Evolutionary conservation across 768 basidiomycete genomes (phyloP).

Genomic region (Amanita pseudoporphyria): DNA sequence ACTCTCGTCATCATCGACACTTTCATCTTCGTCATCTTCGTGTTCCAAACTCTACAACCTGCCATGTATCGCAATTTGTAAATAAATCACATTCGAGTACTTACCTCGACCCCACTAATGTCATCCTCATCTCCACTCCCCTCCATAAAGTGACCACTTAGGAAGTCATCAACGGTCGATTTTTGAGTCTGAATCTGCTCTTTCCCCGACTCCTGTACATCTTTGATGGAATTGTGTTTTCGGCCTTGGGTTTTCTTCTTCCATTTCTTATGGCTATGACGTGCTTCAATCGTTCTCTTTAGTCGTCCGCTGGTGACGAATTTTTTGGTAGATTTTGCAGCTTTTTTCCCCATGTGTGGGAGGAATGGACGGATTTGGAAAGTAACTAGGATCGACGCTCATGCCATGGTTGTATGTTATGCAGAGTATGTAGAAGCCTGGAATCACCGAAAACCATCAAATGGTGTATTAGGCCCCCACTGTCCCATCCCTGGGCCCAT

Average conservation of each 20-base stretch:
- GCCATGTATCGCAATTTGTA: neutral
- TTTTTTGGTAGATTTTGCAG: slow-evolving; percentile 75
- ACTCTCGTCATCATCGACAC: slow-evolving; percentile 29
- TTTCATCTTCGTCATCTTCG: slow-evolving; percentile 19
- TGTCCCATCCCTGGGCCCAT: slow-evolving; percentile 33
- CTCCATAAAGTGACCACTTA: slow-evolving; percentile 67
- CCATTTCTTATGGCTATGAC: slow-evolving; percentile 73
- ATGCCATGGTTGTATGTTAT: too few relatives aligned
- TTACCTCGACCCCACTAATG: slow-evolving; percentile 25
- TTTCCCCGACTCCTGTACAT: slow-evolving; percentile 11
- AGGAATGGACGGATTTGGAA: neutral
- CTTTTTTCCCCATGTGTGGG: slow-evolving; percentile 37
- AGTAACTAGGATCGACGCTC: too few relatives aligned
- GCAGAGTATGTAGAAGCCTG: too few relatives aligned
- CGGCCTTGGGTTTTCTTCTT: slow-evolving; percentile 62
- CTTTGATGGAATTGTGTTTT: slow-evolving; percentile 27
- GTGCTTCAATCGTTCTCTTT: slow-evolving; percentile 74
- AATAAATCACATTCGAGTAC: neutral
- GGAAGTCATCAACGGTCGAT: slow-evolving; percentile 57
- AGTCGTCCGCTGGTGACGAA: slow-evolving; percentile 85
- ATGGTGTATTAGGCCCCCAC: slow-evolving; percentile 21
- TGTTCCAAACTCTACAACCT: slow-evolving; percentile 18
- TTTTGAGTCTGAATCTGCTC: slow-evolving; percentile 9
- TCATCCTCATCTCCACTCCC: slow-evolving; percentile 40
- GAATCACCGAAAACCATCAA: slow-evolving; percentile 4